phyloP scores from a whole-genome alignment of 2,329 filamentous ascomycete species.

The Aphanocladium album region DNA sequence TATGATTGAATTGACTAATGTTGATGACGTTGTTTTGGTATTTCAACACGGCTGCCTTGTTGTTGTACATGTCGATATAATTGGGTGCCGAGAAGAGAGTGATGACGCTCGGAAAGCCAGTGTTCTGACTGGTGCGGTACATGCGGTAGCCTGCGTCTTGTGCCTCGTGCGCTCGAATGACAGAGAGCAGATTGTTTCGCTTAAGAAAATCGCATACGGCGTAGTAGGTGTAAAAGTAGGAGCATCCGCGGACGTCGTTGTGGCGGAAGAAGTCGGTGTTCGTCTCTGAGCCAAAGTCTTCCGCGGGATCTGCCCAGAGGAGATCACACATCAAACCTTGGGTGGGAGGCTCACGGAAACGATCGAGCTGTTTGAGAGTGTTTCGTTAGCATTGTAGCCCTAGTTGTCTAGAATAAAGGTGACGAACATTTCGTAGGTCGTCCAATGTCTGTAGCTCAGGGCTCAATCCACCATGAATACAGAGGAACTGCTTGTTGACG shows the following conservation, averaged over 20 bases:
- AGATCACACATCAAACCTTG: slow-evolving; percentile 99
- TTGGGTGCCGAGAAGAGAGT: slow-evolving; percentile 99
- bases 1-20: slow-evolving; percentile 99
- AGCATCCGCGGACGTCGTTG: slow-evolving; percentile 97
- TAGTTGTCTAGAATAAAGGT: not conserved
- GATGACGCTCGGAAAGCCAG: slow-evolving; percentile 98
- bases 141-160: slow-evolving; percentile 99
- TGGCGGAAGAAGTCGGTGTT: slow-evolving; percentile 95
- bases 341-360: slow-evolving; percentile 94
- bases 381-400: slow-evolving; percentile 15
- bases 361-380: slow-evolving; percentile 69
- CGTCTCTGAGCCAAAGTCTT: slow-evolving; percentile 98
- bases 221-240: slow-evolving; percentile 98
- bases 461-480: slow-evolving; percentile 93
- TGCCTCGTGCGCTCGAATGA: slow-evolving; percentile 96
- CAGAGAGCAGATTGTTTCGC: slow-evolving; percentile 95
- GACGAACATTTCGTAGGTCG: slow-evolving; percentile 75
- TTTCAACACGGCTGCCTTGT: slow-evolving; percentile 97
- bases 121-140: slow-evolving; percentile 97
- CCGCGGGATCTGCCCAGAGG: slow-evolving; percentile 94
- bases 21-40: slow-evolving; percentile 99
- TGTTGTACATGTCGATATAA: slow-evolving; percentile 99
- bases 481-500: slow-evolving; percentile 99
- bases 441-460: slow-evolving; percentile 95
- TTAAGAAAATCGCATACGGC: slow-evolving; percentile 96